These are phyloP conservation scores for Casuarina cunninghamiana DNA, from an alignment of 306 rosid species.

Conservation along the genomic window DNA sequence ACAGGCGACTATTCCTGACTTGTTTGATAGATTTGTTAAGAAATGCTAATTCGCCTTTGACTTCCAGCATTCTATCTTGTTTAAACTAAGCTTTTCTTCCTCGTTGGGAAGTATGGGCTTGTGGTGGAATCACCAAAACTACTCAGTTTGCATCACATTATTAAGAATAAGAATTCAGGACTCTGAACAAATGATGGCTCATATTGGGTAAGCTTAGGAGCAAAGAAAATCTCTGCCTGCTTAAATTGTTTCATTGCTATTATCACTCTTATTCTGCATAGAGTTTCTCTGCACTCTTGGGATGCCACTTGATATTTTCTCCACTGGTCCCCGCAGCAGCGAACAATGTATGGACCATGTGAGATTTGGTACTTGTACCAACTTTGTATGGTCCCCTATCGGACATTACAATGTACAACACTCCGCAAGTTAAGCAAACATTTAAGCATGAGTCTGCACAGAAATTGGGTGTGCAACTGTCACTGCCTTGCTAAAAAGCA, in stretches of 20 bases:
- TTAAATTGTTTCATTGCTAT: neutral
- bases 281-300: neutral
- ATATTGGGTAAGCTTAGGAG: neutral
- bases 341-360: neutral
- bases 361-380: neutral
- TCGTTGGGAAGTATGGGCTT: neutral
- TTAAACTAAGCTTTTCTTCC: neutral
- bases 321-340: neutral
- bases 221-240: neutral
- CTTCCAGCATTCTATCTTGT: neutral
- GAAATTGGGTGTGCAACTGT: too few relatives aligned
- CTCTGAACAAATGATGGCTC: neutral
- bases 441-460: too few relatives aligned
- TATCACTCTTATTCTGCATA: neutral
- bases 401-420: neutral
- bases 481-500: too few relatives aligned
- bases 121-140: neutral
- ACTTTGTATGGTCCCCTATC: neutral
- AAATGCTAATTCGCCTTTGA: constrained; percentile 23
- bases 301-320: neutral
- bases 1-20: constrained; percentile 29
- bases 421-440: too few relatives aligned
- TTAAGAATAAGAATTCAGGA: neutral
- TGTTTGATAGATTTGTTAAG: constrained; percentile 25
- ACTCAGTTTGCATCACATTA: neutral